These are phyloP conservation scores for Podospora pseudopauciseta DNA, from an alignment of 495 filamentous ascomycete genomes.

Conservation along the genomic window DNA sequence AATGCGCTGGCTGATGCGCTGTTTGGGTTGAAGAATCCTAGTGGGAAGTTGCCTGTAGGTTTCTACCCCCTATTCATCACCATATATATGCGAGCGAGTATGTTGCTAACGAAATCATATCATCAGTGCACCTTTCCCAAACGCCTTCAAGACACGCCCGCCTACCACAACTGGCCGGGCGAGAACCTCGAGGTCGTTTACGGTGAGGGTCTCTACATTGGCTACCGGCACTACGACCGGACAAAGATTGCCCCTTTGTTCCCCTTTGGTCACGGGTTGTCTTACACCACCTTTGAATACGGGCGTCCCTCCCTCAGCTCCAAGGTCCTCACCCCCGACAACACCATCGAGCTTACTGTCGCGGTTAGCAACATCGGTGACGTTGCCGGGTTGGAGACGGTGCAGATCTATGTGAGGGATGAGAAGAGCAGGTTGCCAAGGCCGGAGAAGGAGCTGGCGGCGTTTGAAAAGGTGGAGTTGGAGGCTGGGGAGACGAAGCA, in stretches of 20 bases:
- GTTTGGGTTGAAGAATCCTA: constrained; percentile 79
- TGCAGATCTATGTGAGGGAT: constrained; percentile 72
- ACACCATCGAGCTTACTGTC: constrained; percentile 57
- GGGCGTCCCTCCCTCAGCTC: constrained; percentile 53
- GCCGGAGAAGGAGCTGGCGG: constrained; percentile 74
- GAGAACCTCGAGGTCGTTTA: constrained; percentile 76
- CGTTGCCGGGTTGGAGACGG: constrained; percentile 65
- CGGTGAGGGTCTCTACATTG: constrained; percentile 80
- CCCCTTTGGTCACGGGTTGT: constrained; percentile 79
- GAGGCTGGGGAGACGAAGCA: constrained; percentile 65
- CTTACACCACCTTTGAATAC: constrained; percentile 74
- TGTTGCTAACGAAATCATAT: constrained; percentile 8
- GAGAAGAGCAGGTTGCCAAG: constrained; percentile 54
- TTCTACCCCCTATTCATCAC: not conserved
- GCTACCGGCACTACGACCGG: constrained; percentile 80
- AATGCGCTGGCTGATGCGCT: constrained; percentile 82
- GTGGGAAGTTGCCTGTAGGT: constrained; percentile 72
- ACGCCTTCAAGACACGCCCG: constrained; percentile 72
- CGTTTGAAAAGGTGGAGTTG: constrained; percentile 73
- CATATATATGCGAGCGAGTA: no score
- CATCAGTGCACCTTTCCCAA: constrained; percentile 60
- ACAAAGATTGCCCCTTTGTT: constrained; percentile 63
- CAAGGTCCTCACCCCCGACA: constrained; percentile 48
- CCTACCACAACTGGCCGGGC: constrained; percentile 80
- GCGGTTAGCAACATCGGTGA: constrained; percentile 66